These are phyloP conservation scores for Kwoniella shivajii DNA, from an alignment of 1,284 basidiomycete species.

Conservation along the genomic window DNA sequence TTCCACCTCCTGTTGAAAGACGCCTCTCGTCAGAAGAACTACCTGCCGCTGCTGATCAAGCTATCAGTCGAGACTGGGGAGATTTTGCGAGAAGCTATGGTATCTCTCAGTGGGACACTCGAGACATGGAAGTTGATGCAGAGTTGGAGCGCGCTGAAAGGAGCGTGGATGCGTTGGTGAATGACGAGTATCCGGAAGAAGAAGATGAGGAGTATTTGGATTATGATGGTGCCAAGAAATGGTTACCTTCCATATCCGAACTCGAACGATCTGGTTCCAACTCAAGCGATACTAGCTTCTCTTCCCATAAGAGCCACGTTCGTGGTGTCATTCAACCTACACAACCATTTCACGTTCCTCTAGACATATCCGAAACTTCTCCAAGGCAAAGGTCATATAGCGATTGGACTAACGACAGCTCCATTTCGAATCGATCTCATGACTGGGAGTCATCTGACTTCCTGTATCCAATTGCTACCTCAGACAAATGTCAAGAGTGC, in stretches of 20 bases:
- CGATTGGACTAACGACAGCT: slow-evolving; percentile 2
- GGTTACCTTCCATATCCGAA: slow-evolving; percentile 28
- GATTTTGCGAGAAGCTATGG: slow-evolving; percentile 21
- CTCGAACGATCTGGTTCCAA: slow-evolving; percentile 27
- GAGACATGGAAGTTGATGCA: slow-evolving; percentile 12
- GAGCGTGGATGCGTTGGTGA: slow-evolving; percentile 23
- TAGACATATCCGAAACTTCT: slow-evolving; percentile 1
- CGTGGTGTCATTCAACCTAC: neutral
- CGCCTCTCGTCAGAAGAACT: slow-evolving; percentile 11
- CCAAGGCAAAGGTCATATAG: slow-evolving; percentile 7
- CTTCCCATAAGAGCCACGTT: slow-evolving; percentile 1
- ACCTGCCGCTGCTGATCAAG: slow-evolving; percentile 30
- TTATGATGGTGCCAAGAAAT: slow-evolving; percentile 38
- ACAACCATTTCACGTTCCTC: slow-evolving; percentile 1
- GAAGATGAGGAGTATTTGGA: slow-evolving; percentile 38
- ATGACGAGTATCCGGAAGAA: slow-evolving; percentile 23
- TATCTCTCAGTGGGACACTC: neutral
- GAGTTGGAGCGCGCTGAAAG: slow-evolving; percentile 27
- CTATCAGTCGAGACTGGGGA: slow-evolving; percentile 27
- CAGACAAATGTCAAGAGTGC: neutral
- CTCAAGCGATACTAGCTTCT: slow-evolving; percentile 16
- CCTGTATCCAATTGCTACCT: neutral
- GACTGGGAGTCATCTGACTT: slow-evolving; percentile 16
- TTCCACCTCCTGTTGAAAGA: neutral
- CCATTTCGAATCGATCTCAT: neutral